Conservation (phyloP, 768 basidiomycete species). For the Suillus clintonianus region DNA sequence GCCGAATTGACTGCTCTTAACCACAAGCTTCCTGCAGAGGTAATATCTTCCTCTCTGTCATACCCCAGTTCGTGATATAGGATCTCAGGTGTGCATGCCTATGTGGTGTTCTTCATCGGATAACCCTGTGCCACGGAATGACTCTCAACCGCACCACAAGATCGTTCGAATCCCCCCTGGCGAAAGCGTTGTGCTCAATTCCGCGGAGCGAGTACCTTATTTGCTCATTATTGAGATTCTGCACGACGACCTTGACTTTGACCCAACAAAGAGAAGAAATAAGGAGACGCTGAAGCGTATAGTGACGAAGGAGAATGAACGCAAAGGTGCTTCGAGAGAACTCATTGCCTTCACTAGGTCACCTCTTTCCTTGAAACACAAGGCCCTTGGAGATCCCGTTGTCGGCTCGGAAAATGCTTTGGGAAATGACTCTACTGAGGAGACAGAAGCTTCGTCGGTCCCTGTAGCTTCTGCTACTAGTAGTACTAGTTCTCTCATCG, state of each 20-base stretch:
- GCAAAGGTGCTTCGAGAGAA: conserved; percentile 58
- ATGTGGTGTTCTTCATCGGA: conserved; percentile 86
- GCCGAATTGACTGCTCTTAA: conserved; percentile 95
- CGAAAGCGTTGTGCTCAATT: conserved; percentile 97
- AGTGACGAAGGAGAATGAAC: conserved; percentile 63
- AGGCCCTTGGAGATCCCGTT: conserved; percentile 22
- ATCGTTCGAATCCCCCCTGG: conserved; percentile 97
- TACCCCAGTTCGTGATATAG: conserved; percentile 8
- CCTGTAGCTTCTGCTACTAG: conserved; percentile 21
- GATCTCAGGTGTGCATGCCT: conserved; percentile 75
- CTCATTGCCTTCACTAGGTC: conserved; percentile 44
- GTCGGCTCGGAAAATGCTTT: conserved; percentile 33
- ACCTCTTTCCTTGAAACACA: conserved; percentile 15
- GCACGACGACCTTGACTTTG: conserved; percentile 89
- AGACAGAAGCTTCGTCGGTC: conserved; percentile 18
- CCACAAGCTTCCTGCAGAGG: conserved; percentile 95
- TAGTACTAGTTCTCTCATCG: conserved; percentile 18
- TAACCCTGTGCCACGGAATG: conserved; percentile 36
- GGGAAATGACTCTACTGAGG: conserved; percentile 30
- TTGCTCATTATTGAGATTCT: conserved; percentile 91
- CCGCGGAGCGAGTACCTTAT: conserved; percentile 94
- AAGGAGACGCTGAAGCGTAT: conserved; percentile 83
- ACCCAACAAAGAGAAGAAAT: conserved; percentile 80
- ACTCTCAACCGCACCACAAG: conserved; percentile 78
- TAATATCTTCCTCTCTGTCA: conserved; percentile 32